These are phyloP conservation scores for Fusarium euwallaceae DNA, from an alignment of 2,329 filamentous ascomycete genomes.

Conservation along the genomic window DNA sequence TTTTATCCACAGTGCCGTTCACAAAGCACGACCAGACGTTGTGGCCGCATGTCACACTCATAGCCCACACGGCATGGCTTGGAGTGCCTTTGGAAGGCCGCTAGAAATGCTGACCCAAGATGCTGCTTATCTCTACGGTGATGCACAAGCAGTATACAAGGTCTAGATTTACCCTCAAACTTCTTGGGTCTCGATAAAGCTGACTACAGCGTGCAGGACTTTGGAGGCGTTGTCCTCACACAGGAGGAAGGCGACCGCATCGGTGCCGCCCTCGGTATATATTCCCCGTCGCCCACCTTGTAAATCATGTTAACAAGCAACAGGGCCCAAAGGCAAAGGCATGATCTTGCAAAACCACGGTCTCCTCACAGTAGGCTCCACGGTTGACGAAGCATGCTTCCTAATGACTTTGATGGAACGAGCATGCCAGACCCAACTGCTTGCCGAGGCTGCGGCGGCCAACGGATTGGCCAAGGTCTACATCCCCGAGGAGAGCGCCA, in stretches of 20 bases:
- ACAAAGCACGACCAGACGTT: conserved; percentile 72
- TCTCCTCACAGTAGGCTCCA: conserved; percentile 12
- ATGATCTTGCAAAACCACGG: conserved; percentile 21
- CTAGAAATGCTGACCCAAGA: neutral
- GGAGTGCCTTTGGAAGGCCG: neutral
- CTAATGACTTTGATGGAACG: conserved; percentile 18
- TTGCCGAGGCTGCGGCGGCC: conserved; percentile 20
- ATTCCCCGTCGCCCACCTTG: too few relatives aligned
- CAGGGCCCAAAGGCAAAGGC: conserved; percentile 57
- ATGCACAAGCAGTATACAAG: conserved; percentile 72
- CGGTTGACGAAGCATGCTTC: conserved; percentile 19
- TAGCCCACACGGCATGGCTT: conserved; percentile 63
- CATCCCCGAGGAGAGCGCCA: neutral
- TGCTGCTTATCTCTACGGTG: conserved; percentile 60
- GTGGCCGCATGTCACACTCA: conserved; percentile 76
- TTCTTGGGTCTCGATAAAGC: neutral
- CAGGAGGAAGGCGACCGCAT: conserved; percentile 72
- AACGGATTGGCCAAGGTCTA: neutral
- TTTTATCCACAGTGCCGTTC: conserved; percentile 73
- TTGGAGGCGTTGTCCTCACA: conserved; percentile 63
- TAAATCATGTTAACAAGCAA: too few relatives aligned
- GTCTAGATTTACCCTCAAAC: conserved; percentile 26
- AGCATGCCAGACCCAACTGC: conserved; percentile 13
- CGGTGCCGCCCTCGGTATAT: conserved; percentile 68
- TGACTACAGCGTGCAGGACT: conserved; percentile 48